Percentiles rank a stretch among this genome's conserved stretches.
These are phyloP conservation scores for Pleurotus cornucopiae DNA, from an alignment of 768 basidiomycete species.

Conservation along the genomic window DNA sequence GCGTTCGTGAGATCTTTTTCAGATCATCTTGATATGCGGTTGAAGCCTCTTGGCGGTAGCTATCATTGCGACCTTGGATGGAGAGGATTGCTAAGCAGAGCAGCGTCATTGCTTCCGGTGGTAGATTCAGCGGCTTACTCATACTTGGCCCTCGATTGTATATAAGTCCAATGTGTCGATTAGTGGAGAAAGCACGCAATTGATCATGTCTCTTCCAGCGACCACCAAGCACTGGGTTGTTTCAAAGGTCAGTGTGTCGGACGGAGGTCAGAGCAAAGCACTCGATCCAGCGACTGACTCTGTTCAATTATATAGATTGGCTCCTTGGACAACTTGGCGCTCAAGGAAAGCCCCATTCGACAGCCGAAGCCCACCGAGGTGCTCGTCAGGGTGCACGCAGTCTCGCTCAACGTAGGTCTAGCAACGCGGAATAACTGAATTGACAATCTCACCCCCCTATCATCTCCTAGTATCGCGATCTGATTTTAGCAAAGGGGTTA, in stretches of 20 bases:
- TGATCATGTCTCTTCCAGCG: neutral
- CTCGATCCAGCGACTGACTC: neutral
- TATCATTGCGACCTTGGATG: no score
- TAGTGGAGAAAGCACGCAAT: no score
- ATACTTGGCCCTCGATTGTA: no score
- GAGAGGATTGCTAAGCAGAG: no score
- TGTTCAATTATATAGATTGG: slow-evolving; percentile 12
- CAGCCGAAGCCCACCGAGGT: slow-evolving; percentile 43
- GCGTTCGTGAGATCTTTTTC: no score
- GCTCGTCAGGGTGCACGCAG: slow-evolving; percentile 51
- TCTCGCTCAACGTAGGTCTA: slow-evolving; percentile 44
- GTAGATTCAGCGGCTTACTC: no score
- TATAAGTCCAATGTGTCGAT: no score
- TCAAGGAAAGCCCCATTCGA: slow-evolving; percentile 21
- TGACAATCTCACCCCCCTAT: neutral
- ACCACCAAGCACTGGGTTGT: slow-evolving; percentile 15
- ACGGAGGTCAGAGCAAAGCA: no score
- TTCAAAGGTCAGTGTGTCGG: slow-evolving; percentile 12
- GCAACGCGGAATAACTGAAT: neutral
- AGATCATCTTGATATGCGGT: no score
- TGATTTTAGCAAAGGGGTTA: slow-evolving; percentile 31
- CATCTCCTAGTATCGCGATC: slow-evolving; percentile 42
- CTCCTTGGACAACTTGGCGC: slow-evolving; percentile 19
- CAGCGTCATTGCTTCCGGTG: no score
- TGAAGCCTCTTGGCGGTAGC: no score